Conservation (phyloP, 768 basidiomycete genomes). For the Termitomyces sp. region DNA sequence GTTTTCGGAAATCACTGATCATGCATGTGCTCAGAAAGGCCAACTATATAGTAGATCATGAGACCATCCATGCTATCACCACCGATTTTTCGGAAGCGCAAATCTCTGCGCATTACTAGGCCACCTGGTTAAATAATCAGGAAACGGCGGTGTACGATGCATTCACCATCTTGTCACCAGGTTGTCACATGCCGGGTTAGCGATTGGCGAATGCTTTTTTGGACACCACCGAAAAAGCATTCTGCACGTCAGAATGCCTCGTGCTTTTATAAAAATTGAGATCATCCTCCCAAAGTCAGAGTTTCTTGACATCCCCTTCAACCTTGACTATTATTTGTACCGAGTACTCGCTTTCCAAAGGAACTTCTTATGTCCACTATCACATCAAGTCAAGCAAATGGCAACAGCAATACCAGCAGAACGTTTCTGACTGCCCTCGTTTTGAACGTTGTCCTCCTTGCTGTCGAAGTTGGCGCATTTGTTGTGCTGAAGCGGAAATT, state of each 20-base stretch:
- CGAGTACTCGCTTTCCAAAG: neutral
- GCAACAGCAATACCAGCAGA: conserved; percentile 32
- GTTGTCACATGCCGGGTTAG: no score
- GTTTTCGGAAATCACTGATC: no score
- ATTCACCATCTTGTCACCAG: neutral
- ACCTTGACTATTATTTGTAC: neutral
- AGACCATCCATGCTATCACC: no score
- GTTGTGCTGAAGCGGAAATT: conserved; percentile 51
- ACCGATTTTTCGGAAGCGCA: no score
- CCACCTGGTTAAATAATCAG: no score
- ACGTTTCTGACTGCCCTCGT: conserved; percentile 61
- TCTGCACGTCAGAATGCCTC: neutral
- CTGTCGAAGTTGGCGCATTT: conserved; percentile 51
- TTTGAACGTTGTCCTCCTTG: conserved; percentile 46
- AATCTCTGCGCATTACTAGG: no score
- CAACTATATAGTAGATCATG: no score
- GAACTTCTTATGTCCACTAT: conserved; percentile 21
- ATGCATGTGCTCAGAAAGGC: no score
- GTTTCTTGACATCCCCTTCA: neutral
- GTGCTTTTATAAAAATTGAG: neutral
- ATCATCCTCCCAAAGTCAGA: neutral
- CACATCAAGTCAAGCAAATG: conserved; percentile 22
- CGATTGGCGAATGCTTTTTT: neutral
- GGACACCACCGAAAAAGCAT: neutral
- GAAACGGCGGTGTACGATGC: neutral